These are phyloP conservation scores for Vaccinium vitisidaea DNA, from an alignment of 148 eudicot genomes.

Conservation along the genomic window DNA sequence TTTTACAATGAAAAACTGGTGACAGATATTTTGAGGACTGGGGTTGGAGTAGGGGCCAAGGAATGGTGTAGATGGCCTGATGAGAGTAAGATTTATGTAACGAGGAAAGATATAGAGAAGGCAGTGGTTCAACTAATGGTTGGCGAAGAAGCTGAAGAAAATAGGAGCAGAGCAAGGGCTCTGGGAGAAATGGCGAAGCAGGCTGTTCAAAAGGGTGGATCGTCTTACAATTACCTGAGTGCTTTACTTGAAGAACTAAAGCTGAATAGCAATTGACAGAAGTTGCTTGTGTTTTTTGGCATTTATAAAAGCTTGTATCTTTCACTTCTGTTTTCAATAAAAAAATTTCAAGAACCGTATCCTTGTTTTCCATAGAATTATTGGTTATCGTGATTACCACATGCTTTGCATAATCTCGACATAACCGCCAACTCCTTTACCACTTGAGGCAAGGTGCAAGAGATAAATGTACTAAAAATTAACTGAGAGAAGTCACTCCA, in stretches of 20 bases:
- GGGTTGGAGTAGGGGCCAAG: constrained; percentile 20
- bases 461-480: background rate
- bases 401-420: background rate
- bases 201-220: constrained; percentile 19
- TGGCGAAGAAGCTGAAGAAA: constrained; percentile 14
- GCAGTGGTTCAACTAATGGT: constrained; percentile 9
- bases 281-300: background rate
- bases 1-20: constrained; percentile 21
- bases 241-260: constrained; percentile 14
- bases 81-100: constrained; percentile 4
- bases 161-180: constrained; percentile 12
- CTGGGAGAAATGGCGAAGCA: constrained; percentile 2
- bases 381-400: background rate
- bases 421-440: background rate
- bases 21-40: constrained; percentile 14
- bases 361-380: background rate
- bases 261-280: background rate
- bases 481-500: background rate
- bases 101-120: constrained; percentile 5
- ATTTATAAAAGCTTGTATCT: background rate
- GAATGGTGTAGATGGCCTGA: constrained; percentile 7
- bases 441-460: background rate
- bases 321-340: background rate
- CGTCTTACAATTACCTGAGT: constrained; percentile 10
- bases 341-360: background rate